Base-by-base conservation (phyloP, 192 early-diverging fungal genomes). In the Jimgerdemannia lactiflua region DNA sequence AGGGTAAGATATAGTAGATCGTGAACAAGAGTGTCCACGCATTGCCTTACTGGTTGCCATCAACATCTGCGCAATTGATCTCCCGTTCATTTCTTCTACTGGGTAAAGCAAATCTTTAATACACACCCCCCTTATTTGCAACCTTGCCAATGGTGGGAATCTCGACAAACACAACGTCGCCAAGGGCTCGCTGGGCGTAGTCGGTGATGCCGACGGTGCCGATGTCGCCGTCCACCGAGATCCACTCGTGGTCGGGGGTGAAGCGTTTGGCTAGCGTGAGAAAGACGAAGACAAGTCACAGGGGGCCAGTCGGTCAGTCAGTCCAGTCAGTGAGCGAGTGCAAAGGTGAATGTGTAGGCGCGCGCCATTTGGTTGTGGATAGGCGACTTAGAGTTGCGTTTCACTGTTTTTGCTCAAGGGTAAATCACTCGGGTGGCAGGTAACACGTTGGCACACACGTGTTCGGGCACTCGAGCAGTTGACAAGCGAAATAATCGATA, bases 81-180 rank as follows among this genome's bases (percentile, higher is more conserved):
- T 41, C 67, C 65, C 39, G n/a, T n/a, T n/a, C n/a, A n/a, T n/a
- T n/a, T n/a, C n/a, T n/a, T 42, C 20, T 39, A 72, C 64, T 18
- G 19, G 11, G 29, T 29, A 29, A 29, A 29, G 29, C 29, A 29
- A 29, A 29, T 29, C 29, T 29, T 29, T 63, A 11, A 69, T 20
- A 59, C 79, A 70, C 84, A 93, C 92, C 90, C 19, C 86, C 83
- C 72, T 88, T 78, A 19, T 84, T 86, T n/a, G 95, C 88, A 40
- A 76, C 70, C 43, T 79, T 81, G 69, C 91, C 93, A 17, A 92
- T 86, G 42, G 88, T 84, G 43, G 95, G 95, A n/a, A 93, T 78
- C 83, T 97, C 96, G 29, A 94, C 93, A 80, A 89, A 99, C 66
- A 99, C 97, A 65, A 99, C 92, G 75, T 99, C 97, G 70, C 97